Base-by-base conservation (phyloP, 108 stramenopile species). In the Stephanodiscus minutulus region DNA sequence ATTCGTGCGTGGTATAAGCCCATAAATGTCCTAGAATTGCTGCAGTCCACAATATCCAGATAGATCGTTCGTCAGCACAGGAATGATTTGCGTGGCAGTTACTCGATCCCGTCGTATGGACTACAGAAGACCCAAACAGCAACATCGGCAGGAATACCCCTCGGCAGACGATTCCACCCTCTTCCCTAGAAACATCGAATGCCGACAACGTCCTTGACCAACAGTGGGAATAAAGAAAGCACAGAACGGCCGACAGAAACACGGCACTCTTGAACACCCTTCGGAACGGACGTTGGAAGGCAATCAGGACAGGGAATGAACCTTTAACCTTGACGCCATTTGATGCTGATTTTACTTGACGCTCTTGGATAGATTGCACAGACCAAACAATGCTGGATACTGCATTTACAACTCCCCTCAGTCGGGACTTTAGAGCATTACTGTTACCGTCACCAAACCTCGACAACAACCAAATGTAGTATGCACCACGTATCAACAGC, bases 221-320 rank as follows among this genome's bases (percentile, higher is more conserved):
- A 44, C 83, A 84, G 37, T 84, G 83, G 10, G 83, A 71, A 41
- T 84, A 82, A 22, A 84, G 35, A 35, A 82, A 44, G 46, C 80
- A 84, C 0, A 84, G 63, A 28, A 37, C 49, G 3, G 76, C 72
- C 3, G 83, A 77, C 27, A 84, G 11, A 17, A 65, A 29, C 2
- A 76, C 44, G 20, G 83, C 50, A 35, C 67, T 72, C 48, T 64
- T 73, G 18, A 72, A 72, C n/a, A 84, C 17, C 49, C 77, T 77
- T 39, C 83, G 70, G 48, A 84, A 84, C 15, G 83, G 83, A 49
- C 81, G 70, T 44, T 84, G 81, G 49, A 81, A 84, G 37, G 72
- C 65, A 20, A 81, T 56, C 33, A 84, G 59, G 21, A 50, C 47
- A 11, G 74, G 82, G 31, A 75, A 57, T 52, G 37, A 28, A 25